phyloP scores from a whole-genome alignment of 352 stramenopile species.

The Phytopythium aichiense region DNA sequence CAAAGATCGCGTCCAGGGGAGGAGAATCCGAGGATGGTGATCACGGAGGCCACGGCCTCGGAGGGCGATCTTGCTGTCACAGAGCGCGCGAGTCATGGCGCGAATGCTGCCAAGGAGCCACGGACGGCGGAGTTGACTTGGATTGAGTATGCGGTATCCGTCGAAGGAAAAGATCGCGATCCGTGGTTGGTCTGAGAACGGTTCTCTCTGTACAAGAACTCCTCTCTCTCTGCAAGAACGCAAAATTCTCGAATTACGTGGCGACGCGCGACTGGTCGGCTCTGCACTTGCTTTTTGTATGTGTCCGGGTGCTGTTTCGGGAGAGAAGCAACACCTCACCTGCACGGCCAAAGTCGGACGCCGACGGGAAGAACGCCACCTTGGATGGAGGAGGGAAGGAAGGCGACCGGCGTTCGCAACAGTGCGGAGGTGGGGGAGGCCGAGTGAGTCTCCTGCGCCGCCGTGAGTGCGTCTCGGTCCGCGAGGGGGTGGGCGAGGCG shows the following conservation, averaged over 20 bases:
- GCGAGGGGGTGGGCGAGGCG: no score
- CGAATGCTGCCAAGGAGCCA: background rate
- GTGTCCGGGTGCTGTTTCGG: slow-evolving; percentile 18
- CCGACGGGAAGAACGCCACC: background rate
- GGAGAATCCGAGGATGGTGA: no score
- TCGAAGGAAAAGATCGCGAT: slow-evolving; percentile 7
- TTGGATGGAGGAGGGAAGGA: no score
- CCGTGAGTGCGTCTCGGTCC: no score
- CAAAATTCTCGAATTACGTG: slow-evolving; percentile 22
- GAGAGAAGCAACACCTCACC: background rate
- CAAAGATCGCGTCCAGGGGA: slow-evolving; percentile 1
- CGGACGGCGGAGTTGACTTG: background rate
- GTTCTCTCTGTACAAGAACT: slow-evolving; percentile 4
- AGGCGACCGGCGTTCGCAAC: no score
- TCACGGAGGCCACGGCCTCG: no score
- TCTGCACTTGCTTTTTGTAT: slow-evolving; percentile 13
- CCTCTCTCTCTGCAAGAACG: slow-evolving; percentile 29
- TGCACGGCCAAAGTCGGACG: background rate
- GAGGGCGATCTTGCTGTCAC: background rate
- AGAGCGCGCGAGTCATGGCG: background rate
- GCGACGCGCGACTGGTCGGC: slow-evolving; percentile 25
- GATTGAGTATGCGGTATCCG: background rate
- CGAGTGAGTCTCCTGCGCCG: no score
- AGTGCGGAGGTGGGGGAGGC: no score
- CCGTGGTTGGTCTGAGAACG: background rate